Percentiles rank a stretch among this genome's conserved stretches.
phyloP scores from a whole-genome alignment of 2,329 filamentous ascomycete species.

The Ceratocystis ficicola region DNA sequence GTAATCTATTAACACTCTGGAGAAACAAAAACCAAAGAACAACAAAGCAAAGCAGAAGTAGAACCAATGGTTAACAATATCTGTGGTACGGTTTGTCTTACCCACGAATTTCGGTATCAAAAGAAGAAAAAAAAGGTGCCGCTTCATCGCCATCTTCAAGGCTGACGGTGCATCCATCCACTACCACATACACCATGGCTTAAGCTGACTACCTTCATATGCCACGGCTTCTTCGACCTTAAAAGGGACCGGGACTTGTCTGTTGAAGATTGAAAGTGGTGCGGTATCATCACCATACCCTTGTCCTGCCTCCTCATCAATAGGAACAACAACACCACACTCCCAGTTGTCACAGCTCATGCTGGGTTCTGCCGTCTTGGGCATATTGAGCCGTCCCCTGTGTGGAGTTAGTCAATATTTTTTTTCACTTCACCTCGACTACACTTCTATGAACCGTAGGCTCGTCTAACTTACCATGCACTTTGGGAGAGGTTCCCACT shows the following conservation, averaged over 20 bases:
- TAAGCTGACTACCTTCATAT: constrained; percentile 9
- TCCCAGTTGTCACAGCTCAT: constrained; percentile 90
- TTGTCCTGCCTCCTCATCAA: constrained; percentile 27
- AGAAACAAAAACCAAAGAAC: background rate
- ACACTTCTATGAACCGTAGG: no score
- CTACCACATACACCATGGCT: constrained; percentile 18
- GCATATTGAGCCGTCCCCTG: constrained; percentile 66
- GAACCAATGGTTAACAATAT: background rate
- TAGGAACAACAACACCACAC: constrained; percentile 70
- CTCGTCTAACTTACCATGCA: constrained; percentile 56
- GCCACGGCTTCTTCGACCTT: constrained; percentile 1
- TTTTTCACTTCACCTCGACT: no score
- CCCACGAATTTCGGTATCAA: background rate
- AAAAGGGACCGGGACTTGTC: constrained; percentile 17
- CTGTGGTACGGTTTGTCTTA: background rate
- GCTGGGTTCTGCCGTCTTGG: constrained; percentile 57
- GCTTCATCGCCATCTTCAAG: background rate
- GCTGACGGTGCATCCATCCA: background rate
- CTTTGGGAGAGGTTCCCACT: constrained; percentile 88
- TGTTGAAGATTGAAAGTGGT: constrained; percentile 14
- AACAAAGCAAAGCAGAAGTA: background rate
- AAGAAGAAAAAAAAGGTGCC: no score
- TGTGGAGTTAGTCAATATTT: background rate
- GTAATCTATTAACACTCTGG: background rate
- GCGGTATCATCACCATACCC: constrained; percentile 1